phyloP scores from a whole-genome alignment of 2,329 filamentous ascomycete species.

The Bipolaris zeicola region DNA sequence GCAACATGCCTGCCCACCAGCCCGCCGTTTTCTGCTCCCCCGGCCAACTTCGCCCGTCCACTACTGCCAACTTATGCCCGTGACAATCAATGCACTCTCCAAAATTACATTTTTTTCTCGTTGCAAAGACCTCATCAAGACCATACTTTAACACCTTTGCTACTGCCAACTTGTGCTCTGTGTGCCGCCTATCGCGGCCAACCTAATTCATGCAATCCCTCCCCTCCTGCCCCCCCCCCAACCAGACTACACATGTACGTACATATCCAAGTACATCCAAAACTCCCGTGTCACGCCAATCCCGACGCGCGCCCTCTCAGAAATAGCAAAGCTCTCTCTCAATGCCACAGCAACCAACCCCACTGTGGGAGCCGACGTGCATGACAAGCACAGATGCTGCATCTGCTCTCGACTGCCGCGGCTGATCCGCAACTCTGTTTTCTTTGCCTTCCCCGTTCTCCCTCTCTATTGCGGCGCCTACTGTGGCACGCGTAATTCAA shows the following conservation, averaged over 20 bases:
- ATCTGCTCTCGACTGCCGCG: constrained; percentile 25
- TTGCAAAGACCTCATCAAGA: neutral
- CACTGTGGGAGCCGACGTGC: constrained; percentile 13
- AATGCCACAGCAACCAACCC: constrained; percentile 13
- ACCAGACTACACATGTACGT: constrained; percentile 21
- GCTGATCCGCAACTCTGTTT: constrained; percentile 23
- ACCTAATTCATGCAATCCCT: constrained; percentile 7
- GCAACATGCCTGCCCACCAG: constrained; percentile 16
- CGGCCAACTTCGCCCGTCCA: constrained; percentile 19
- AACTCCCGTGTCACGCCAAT: too few relatives aligned
- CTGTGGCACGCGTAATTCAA: constrained; percentile 28
- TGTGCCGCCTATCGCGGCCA: constrained; percentile 31
- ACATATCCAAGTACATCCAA: too few relatives aligned
- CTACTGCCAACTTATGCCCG: constrained; percentile 21
- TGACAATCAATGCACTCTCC: neutral
- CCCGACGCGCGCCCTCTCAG: constrained; percentile 21
- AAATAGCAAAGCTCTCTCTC: constrained; percentile 1
- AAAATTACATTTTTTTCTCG: neutral
- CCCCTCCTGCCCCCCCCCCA: too few relatives aligned
- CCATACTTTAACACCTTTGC: constrained; percentile 1
- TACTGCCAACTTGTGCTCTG: constrained; percentile 29
- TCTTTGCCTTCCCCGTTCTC: neutral
- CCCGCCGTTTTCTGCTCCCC: constrained; percentile 5
- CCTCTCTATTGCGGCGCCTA: constrained; percentile 27
- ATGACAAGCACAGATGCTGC: constrained; percentile 7